Evolutionary conservation across 1,139 yeast species (phyloP).

Genomic region (Magnusiomyces magnusii): DNA sequence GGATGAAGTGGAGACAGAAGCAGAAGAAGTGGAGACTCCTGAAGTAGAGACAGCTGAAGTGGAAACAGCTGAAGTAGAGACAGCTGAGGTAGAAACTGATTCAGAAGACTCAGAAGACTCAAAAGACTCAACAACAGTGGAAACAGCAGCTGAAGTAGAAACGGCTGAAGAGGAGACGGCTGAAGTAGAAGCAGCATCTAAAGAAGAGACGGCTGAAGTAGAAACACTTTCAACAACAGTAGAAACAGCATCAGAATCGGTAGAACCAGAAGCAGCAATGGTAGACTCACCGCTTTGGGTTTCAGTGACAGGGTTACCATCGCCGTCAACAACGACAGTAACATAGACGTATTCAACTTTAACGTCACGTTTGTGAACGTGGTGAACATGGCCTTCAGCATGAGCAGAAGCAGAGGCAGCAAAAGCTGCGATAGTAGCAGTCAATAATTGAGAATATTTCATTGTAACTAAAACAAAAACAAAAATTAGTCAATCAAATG

Average conservation of each 20-base stretch:
- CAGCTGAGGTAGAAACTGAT: slow-evolving; percentile 24
- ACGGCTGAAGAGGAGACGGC: slow-evolving; percentile 16
- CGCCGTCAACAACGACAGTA: slow-evolving; percentile 63
- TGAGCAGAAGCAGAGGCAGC: neutral
- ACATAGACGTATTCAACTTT: slow-evolving; percentile 78
- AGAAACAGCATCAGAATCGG: slow-evolving; percentile 29
- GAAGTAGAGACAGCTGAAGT: slow-evolving; percentile 17
- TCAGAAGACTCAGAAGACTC: slow-evolving; percentile 38
- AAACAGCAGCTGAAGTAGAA: slow-evolving; percentile 31
- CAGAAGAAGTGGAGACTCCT: slow-evolving; percentile 25
- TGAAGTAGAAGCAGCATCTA: slow-evolving; percentile 20
- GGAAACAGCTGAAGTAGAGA: slow-evolving; percentile 18
- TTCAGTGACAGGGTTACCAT: slow-evolving; percentile 43
- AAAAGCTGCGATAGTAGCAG: neutral
- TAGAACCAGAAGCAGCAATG: slow-evolving; percentile 17
- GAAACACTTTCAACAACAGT: neutral
- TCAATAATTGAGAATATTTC: slow-evolving; percentile 3
- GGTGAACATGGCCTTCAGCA: slow-evolving; percentile 45
- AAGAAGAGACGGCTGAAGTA: slow-evolving; percentile 17
- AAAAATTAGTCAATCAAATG: neutral
- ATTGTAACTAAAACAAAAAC: neutral
- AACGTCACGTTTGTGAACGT: slow-evolving; percentile 52
- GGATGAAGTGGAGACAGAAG: slow-evolving; percentile 17
- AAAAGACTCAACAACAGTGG: slow-evolving; percentile 33
- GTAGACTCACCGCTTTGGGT: slow-evolving; percentile 19